Evolutionary conservation across 2,329 filamentous ascomycete genomes (phyloP).

Genomic region (Aspergillus carbonarius): DNA sequence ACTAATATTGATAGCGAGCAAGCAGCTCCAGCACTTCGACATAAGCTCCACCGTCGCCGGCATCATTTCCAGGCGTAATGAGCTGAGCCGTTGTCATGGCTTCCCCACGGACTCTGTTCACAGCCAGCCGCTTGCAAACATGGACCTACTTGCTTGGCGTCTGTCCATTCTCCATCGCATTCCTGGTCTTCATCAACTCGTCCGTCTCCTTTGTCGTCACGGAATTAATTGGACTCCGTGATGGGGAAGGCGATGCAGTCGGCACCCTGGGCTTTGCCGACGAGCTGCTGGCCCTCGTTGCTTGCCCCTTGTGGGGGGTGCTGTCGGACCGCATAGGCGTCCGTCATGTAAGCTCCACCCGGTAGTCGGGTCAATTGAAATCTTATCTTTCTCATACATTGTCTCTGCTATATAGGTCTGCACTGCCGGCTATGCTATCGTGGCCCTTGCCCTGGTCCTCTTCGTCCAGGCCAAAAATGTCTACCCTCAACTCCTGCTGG

Average conservation of each 20-base stretch:
- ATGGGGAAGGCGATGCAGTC: constrained; percentile 60
- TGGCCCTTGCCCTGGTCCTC: constrained; percentile 72
- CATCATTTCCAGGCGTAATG: background rate
- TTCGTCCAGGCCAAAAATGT: constrained; percentile 85
- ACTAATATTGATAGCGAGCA: background rate
- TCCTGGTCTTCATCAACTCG: constrained; percentile 65
- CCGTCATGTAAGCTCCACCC: constrained; percentile 40
- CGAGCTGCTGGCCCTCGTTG: constrained; percentile 48
- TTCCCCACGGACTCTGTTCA: constrained; percentile 47
- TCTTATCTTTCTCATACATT: constrained; percentile 2
- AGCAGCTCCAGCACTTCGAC: background rate
- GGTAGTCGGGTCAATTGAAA: constrained; percentile 7
- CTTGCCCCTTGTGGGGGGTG: constrained; percentile 52
- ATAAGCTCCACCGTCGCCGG: background rate
- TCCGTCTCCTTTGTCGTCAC: constrained; percentile 65
- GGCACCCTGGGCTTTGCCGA: constrained; percentile 54
- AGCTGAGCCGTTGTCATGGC: constrained; percentile 23
- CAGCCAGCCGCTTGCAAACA: constrained; percentile 57
- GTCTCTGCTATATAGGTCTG: constrained; percentile 40
- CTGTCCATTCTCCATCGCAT: constrained; percentile 64
- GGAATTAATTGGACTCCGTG: constrained; percentile 57
- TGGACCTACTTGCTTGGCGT: constrained; percentile 62
- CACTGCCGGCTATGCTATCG: constrained; percentile 76
- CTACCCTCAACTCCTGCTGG: constrained; percentile 84
- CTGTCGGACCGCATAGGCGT: constrained; percentile 51